phyloP scores from a whole-genome alignment of 208 protist species.

The Angomonas ambiguus region DNA sequence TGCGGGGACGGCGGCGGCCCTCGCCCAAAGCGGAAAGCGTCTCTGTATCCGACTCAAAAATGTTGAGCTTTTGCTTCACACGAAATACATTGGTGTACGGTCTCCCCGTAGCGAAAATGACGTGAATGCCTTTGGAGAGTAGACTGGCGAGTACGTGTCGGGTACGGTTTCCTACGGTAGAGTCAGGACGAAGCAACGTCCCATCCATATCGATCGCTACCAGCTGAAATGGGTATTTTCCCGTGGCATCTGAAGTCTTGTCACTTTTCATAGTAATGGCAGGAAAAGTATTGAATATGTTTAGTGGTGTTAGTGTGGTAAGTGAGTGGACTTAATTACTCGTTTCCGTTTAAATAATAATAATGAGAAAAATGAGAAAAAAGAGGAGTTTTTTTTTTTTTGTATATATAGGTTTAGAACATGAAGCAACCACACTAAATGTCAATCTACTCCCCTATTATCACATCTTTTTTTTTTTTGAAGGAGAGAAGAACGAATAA shows the following conservation, averaged over 20 bases:
- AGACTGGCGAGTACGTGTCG: slow-evolving; percentile 43
- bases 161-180: slow-evolving; percentile 22
- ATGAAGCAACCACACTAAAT: too few species aligned
- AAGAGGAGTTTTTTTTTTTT: not conserved
- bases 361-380: not conserved
- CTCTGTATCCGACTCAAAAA: slow-evolving; percentile 30
- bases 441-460: too few species aligned
- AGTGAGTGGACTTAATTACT: not conserved
- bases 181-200: slow-evolving; percentile 33
- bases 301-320: too few species aligned
- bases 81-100: slow-evolving; percentile 56
- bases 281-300: too few species aligned
- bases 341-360: not conserved
- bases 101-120: slow-evolving; percentile 76
- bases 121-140: slow-evolving; percentile 54
- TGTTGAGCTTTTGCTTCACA: slow-evolving; percentile 50
- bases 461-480: too few species aligned
- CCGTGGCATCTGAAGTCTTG: not conserved
- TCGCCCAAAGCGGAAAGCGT: not conserved
- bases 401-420: too few species aligned
- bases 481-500: not conserved
- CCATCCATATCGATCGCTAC: slow-evolving; percentile 44
- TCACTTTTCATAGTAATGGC: too few species aligned
- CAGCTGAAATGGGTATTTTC: slow-evolving; percentile 18
- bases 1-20: slow-evolving; percentile 21